A percentile compares a stretch with the other conserved stretches of the same genome.
Conservation (phyloP, 106 monocot genomes). For the Dendrobium catenatum region DNA sequence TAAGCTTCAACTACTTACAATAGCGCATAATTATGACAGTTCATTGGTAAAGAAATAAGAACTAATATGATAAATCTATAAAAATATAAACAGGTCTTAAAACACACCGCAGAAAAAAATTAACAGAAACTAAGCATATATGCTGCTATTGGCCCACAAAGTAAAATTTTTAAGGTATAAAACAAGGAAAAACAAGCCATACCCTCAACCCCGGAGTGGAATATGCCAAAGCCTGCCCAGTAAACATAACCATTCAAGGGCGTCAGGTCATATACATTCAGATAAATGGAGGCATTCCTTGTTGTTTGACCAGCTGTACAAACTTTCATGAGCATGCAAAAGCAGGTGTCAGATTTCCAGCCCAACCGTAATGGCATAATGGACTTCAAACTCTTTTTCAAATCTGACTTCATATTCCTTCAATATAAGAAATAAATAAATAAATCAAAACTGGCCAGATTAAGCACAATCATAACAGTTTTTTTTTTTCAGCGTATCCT, state of each 20-base stretch:
- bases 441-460: no score
- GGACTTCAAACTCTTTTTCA: constrained; percentile 29
- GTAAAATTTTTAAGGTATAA: not conserved
- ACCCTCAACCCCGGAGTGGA: constrained; percentile 70
- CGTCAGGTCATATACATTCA: constrained; percentile 65
- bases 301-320: not conserved
- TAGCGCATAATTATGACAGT: no score
- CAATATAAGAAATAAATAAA: not conserved
- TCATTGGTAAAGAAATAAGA: not conserved
- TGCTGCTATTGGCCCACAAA: not conserved
- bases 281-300: constrained; percentile 47
- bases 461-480: no score
- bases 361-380: constrained; percentile 24
- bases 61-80: not conserved
- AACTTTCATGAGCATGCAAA: constrained; percentile 32
- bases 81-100: not conserved
- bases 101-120: not conserved
- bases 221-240: constrained; percentile 63
- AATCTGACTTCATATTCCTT: constrained; percentile 38
- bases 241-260: constrained; percentile 53
- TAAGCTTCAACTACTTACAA: not conserved
- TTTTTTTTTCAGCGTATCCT: no score
- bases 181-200: not conserved
- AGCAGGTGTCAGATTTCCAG: constrained; percentile 22
- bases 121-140: not conserved